Evolutionary conservation across 2,329 filamentous ascomycete species (phyloP).

Genomic region (Exophiala sp.): DNA sequence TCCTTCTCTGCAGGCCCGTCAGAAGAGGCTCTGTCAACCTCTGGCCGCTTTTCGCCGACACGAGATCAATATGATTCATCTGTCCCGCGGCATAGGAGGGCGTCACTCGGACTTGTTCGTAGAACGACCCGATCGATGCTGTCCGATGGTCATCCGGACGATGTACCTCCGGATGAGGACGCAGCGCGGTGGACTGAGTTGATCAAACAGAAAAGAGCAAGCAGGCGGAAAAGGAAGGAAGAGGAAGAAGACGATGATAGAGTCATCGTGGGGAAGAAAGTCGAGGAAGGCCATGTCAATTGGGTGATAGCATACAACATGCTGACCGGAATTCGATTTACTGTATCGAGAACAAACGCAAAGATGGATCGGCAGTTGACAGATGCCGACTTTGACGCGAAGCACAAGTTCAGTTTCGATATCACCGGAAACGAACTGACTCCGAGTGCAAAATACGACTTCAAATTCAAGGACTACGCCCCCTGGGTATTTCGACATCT

Average conservation of each 20-base stretch:
- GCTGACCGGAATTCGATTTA: slow-evolving; percentile 97
- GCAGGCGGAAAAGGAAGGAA: slow-evolving; percentile 76
- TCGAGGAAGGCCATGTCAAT: slow-evolving; percentile 94
- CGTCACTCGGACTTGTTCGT: slow-evolving; percentile 75
- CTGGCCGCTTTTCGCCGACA: slow-evolving; percentile 77
- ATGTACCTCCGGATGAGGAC: slow-evolving; percentile 82
- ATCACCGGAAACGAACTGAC: slow-evolving; percentile 97
- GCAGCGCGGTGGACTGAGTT: slow-evolving; percentile 89
- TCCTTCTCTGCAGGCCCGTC: slow-evolving; percentile 38
- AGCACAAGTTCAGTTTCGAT: slow-evolving; percentile 98
- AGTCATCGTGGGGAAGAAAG: slow-evolving; percentile 93
- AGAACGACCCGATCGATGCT: slow-evolving; percentile 80
- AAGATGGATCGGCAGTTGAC: slow-evolving; percentile 90
- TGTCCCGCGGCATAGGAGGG: slow-evolving; percentile 60
- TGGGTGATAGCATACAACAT: slow-evolving; percentile 99
- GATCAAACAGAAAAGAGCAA: slow-evolving; percentile 85
- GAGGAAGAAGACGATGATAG: slow-evolving; percentile 78
- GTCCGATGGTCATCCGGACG: slow-evolving; percentile 79
- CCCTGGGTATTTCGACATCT: slow-evolving; percentile 97
- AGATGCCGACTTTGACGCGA: slow-evolving; percentile 85
- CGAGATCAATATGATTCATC: slow-evolving; percentile 33
- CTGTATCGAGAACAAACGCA: slow-evolving; percentile 91
- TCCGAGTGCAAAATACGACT: slow-evolving; percentile 97
- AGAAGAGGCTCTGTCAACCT: slow-evolving; percentile 64
- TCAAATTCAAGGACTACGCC: slow-evolving; percentile 99